Evolutionary conservation across 2,329 filamentous ascomycete genomes (phyloP).

Genomic region (Neoscytalidium dimidiatum): DNA sequence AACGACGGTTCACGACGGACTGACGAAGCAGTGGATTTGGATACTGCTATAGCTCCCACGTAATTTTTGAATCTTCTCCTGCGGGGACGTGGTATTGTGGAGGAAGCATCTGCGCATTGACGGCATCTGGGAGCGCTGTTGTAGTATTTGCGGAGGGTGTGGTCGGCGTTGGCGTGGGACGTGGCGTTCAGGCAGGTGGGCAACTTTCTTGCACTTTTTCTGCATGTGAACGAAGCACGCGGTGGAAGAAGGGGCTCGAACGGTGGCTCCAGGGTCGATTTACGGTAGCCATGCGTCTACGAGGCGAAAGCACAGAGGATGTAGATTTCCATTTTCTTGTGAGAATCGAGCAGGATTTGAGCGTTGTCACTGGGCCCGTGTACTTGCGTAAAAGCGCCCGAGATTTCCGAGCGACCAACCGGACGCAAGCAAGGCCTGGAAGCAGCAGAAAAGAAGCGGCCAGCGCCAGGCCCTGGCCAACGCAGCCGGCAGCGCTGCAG

Average conservation of each 20-base stretch:
- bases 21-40: slow-evolving; percentile 9
- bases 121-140: slow-evolving; percentile 18
- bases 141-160: slow-evolving; percentile 5
- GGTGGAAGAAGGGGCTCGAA: neutral
- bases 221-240: neutral
- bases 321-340: slow-evolving; percentile 3
- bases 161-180: slow-evolving; percentile 9
- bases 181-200: slow-evolving; percentile 5
- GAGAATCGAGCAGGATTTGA: neutral
- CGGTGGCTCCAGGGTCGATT: neutral
- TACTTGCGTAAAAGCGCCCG: neutral
- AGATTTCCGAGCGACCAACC: neutral
- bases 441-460: neutral
- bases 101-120: slow-evolving; percentile 15
- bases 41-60: slow-evolving; percentile 13
- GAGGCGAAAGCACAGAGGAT: neutral
- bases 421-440: neutral
- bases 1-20: slow-evolving; percentile 1
- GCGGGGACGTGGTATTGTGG: neutral
- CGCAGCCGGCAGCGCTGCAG: no score
- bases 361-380: neutral
- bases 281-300: slow-evolving; percentile 11
- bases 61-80: slow-evolving; percentile 19
- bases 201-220: neutral
- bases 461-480: neutral